These are phyloP conservation scores for Cutaneotrichosporon spelunceum DNA, from an alignment of 1,284 basidiomycete genomes.

Conservation along the genomic window DNA sequence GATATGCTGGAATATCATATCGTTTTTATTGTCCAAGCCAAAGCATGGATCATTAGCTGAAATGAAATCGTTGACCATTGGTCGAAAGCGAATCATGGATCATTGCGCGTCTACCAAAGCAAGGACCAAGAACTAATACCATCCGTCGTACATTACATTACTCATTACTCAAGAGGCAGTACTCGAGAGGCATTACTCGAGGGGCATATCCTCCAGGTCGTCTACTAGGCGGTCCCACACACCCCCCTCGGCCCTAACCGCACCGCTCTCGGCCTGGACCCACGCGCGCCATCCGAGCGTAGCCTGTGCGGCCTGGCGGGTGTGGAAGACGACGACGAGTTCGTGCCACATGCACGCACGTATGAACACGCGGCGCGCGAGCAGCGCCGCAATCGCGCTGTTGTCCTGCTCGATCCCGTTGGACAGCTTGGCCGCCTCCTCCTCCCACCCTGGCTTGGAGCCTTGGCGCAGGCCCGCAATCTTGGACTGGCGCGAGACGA, in stretches of 20 bases:
- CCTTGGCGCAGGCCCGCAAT: constrained; percentile 66
- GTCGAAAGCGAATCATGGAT: too few species aligned
- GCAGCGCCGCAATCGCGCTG: constrained; percentile 59
- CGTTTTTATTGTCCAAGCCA: too few species aligned
- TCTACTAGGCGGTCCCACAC: constrained; percentile 73
- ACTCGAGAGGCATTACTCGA: constrained; percentile 67
- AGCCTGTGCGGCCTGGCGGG: constrained; percentile 76
- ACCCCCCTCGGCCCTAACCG: constrained; percentile 59
- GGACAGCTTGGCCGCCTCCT: constrained; percentile 69
- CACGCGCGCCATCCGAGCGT: constrained; percentile 68
- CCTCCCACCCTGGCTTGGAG: constrained; percentile 74
- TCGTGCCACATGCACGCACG: constrained; percentile 90
- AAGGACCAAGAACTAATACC: too few species aligned
- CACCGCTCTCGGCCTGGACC: constrained; percentile 66
- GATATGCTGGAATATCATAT: too few species aligned
- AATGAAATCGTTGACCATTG: too few species aligned
- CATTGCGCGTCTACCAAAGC: too few species aligned
- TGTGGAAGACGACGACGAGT: constrained; percentile 78
- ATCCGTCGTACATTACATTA: too few species aligned
- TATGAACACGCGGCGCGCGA: constrained; percentile 75
- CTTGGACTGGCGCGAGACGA: constrained; percentile 70
- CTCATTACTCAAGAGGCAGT: too few species aligned
- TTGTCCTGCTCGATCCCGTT: constrained; percentile 47
- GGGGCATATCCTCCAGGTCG: constrained; percentile 73
- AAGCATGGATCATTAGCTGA: too few species aligned